Evolutionary conservation across 2,329 filamentous ascomycete genomes (phyloP), one percentile per base, ranked within the genome.

Genomic region (Beauveria brongniartii): DNA sequence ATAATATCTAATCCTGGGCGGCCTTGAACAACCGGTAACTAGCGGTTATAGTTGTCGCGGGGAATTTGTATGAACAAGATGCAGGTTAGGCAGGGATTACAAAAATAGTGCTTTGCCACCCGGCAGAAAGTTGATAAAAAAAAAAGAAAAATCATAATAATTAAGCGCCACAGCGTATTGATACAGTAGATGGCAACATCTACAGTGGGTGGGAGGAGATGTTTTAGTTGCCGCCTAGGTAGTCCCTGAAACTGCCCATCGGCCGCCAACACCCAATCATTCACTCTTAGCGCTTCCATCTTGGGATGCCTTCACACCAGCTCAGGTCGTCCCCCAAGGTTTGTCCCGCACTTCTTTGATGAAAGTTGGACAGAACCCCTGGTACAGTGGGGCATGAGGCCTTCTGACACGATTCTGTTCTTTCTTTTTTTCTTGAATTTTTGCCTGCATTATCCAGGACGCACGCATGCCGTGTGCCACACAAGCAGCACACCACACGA

Each of bases 401-500:
- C 28, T 30, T 47, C 28, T 34, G 9, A 14, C 16, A 22, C 26
- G 28, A 16, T 10, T n/a, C 3, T 24, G 5, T 37, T 55, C 28
- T n/a, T 24, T 44, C 18, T 28, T 48, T 24, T 24, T 5, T 16
- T 4, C 8, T 3, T 50, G 12, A 14, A 14, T 37, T 16, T 37
- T 37, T 37, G 12, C 5, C 12, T 37, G 34, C 34, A 16, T 37
- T 16, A 16, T 14, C 34, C 4, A 37, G 34, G 34, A 37, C 34
- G 34, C 44, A 43, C 34, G 14, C 44, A 14, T 28, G 10, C 24
- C 16, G 40, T 28, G 55, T 26, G 20, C 44, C 28, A 50, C 30
- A 40, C 24, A 22, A 14, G 28, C 56, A 30, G 9, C 56, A 53
- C 37, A 59, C 56, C 51, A 60, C 66, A 57, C 61, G 41, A 43